A percentile compares a stretch with the other conserved stretches of the same genome.
These are phyloP conservation scores for Vigna trinervia DNA, from an alignment of 306 rosid genomes.

Conservation along the genomic window DNA sequence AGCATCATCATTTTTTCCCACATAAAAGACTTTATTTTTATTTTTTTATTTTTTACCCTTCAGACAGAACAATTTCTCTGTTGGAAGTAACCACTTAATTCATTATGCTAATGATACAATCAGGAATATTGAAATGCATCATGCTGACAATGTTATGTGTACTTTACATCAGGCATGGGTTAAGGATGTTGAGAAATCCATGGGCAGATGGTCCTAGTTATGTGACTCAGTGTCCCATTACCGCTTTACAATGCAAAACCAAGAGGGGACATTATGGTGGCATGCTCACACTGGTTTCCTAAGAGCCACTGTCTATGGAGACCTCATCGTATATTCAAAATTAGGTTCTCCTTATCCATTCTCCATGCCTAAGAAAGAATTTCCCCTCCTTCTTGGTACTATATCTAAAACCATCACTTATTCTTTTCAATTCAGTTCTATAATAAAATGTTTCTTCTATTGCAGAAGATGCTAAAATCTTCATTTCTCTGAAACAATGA, in stretches of 20 bases:
- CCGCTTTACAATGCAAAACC: constrained; percentile 77
- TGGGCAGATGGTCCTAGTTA: constrained; percentile 98
- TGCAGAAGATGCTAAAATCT: background rate
- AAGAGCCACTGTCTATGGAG: constrained; percentile 94
- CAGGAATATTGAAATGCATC: constrained; percentile 23
- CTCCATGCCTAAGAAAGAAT: constrained; percentile 71
- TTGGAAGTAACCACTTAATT: background rate
- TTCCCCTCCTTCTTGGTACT: constrained; percentile 78
- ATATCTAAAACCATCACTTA: background rate
- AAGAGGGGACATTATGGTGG: constrained; percentile 98
- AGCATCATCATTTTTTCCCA: constrained; percentile 28
- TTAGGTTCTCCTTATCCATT: constrained; percentile 80
- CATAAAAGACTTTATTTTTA: background rate
- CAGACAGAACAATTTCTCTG: background rate
- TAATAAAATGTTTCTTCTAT: background rate
- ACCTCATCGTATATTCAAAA: constrained; percentile 75
- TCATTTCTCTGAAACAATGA: constrained; percentile 4
- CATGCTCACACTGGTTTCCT: constrained; percentile 92
- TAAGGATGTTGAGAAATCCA: constrained; percentile 82
- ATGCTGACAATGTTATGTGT: constrained; percentile 35
- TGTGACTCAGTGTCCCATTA: constrained; percentile 91
- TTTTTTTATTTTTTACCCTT: background rate
- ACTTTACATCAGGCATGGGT: constrained; percentile 74
- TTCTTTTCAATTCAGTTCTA: background rate
- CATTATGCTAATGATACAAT: constrained; percentile 10